Conservation (phyloP, 2,329 filamentous ascomycete species). For the Arthrinium phaeospermum region DNA sequence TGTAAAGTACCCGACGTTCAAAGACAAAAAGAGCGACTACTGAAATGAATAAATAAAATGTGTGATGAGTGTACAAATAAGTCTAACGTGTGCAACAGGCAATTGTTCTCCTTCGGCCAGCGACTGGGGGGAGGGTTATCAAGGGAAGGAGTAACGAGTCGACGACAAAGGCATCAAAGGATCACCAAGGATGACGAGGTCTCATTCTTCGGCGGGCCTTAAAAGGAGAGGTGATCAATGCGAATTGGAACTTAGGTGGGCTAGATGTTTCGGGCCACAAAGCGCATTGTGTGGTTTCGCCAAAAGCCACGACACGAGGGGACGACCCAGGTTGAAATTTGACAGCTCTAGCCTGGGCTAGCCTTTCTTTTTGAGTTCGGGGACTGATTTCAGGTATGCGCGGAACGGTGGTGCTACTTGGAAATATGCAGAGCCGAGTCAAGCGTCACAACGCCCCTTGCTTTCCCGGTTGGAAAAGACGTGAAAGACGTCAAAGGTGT, state of each 20-base stretch:
- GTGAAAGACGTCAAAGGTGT: background rate
- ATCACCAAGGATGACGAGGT: constrained; percentile 14
- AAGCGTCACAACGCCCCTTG: background rate
- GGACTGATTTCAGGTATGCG: background rate
- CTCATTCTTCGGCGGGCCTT: constrained; percentile 6
- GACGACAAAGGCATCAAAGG: background rate
- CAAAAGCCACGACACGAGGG: constrained; percentile 1
- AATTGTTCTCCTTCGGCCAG: constrained; percentile 14
- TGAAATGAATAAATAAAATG: background rate
- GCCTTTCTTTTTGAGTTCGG: background rate
- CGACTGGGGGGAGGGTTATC: constrained; percentile 7
- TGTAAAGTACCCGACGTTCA: background rate
- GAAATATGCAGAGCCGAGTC: background rate
- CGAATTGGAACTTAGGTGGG: background rate
- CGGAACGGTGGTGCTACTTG: background rate
- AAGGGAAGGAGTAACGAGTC: background rate
- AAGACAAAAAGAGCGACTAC: background rate
- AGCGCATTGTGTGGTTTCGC: constrained; percentile 12
- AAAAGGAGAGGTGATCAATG: constrained; percentile 12
- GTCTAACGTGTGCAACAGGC: constrained; percentile 1
- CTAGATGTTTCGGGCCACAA: constrained; percentile 14
- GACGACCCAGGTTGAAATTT: background rate
- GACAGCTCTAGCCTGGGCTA: constrained; percentile 6
- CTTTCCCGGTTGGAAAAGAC: background rate
- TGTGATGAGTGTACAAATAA: background rate